Evolutionary conservation across 2,329 filamentous ascomycete species (phyloP), one percentile per base, ranked within the genome.

Genomic region (Cercospora sp.): DNA sequence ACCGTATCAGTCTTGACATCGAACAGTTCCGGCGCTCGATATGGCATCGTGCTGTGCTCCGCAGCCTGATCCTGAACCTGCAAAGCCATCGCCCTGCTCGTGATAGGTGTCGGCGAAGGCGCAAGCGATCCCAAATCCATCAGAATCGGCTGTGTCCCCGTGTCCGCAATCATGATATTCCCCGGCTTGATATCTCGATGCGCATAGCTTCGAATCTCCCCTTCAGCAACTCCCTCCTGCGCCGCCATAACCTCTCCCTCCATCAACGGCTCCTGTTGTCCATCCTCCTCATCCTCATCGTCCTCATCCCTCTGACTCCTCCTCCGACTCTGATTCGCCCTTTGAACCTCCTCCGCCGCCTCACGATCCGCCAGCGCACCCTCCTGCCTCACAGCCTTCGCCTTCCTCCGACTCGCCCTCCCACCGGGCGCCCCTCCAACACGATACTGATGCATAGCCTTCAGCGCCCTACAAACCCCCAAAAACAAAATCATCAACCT

Each of bases 131-230:
- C 95, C 26, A 99, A 89, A 78, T 99, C 95, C 95, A 99, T 99
- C 39, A 99, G 87, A 75, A 99, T 95, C 2, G 95, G 94, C 31
- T 89, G 90, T 68, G 89, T 87, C 73, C 95, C 95, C 75, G 93
- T 89, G 78, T 98, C 94, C 72, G 92, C 91, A 73, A 99, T 97
- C 95, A 99, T 99, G 77, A 99, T 96, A 81, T 99, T 99, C 67
- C 93, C 94, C 75, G 95, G 95, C 81, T 99, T 99, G 79, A 99
- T 97, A 80, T 99, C 95, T 73, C 95, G 86, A 81, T 99, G 95
- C 70, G 95, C 92, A 79, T 97, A 99, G 20, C 93, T 92, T 73
- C 91, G 86, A 69, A 87, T 83, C 67, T 89, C 87, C 13, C 91
- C 90, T 9, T 89, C 87, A 53, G 87, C 86, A 58, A 89, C 85